Evolutionary conservation across 2,329 filamentous ascomycete genomes (phyloP).

Genomic region (Tolypocladium tropicale): DNA sequence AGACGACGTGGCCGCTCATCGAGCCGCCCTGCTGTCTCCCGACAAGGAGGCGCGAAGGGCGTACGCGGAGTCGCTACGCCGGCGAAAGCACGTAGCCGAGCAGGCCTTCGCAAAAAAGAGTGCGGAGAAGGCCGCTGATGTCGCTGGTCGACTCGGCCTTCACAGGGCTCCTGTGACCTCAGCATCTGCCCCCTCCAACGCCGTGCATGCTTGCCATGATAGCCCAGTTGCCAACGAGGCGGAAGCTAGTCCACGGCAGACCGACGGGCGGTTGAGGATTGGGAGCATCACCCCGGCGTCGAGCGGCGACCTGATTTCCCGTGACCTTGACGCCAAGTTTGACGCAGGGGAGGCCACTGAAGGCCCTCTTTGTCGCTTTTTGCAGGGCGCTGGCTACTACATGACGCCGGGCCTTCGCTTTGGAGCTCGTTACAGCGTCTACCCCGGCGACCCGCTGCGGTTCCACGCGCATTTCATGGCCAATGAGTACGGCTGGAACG

Average conservation of each 20-base stretch:
- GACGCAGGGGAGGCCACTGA: constrained; percentile 7
- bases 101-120: constrained; percentile 28
- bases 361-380: constrained; percentile 62
- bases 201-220: background rate
- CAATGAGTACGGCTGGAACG: constrained; percentile 76
- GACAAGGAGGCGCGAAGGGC: constrained; percentile 44
- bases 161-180: background rate
- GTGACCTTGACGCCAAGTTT: constrained; percentile 5
- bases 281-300: constrained; percentile 23
- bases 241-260: background rate
- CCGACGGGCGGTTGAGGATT: background rate
- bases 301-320: constrained; percentile 18
- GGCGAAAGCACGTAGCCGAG: constrained; percentile 30
- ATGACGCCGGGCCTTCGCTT: constrained; percentile 89
- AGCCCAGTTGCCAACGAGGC: background rate
- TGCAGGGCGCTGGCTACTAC: constrained; percentile 74
- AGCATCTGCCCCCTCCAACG: background rate
- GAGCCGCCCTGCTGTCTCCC: constrained; percentile 48
- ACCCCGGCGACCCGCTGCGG: constrained; percentile 86
- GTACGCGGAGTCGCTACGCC: constrained; percentile 51
- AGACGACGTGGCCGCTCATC: constrained; percentile 67
- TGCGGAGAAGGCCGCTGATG: constrained; percentile 21
- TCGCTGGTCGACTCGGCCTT: constrained; percentile 10
- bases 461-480: constrained; percentile 94
- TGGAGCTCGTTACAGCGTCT: constrained; percentile 87